A percentile compares a stretch with the other conserved stretches of the same genome.
phyloP scores from a whole-genome alignment of 2,329 filamentous ascomycete genomes.

The Parasarocladium wereldwijsianum region DNA sequence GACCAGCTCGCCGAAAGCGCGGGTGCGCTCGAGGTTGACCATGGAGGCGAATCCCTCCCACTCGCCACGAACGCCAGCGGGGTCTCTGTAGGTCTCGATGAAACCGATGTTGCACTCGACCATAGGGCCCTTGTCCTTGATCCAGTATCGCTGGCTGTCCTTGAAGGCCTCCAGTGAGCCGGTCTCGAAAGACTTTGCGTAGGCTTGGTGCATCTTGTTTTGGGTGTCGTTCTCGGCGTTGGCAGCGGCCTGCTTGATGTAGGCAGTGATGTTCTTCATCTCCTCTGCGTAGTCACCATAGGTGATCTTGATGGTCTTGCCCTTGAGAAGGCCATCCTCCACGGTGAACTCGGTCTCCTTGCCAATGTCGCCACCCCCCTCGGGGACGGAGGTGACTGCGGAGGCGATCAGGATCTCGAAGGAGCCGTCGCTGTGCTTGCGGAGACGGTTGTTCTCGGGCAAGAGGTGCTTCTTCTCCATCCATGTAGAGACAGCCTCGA shows the following conservation, averaged over 20 bases:
- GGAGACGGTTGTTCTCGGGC: constrained; percentile 62
- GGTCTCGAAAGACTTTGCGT: constrained; percentile 58
- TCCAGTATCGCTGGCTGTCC: constrained; percentile 68
- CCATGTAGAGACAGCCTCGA: constrained; percentile 56
- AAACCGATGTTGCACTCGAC: constrained; percentile 75
- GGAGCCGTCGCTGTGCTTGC: constrained; percentile 46
- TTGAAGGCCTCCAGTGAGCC: constrained; percentile 69
- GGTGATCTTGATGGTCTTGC: constrained; percentile 54
- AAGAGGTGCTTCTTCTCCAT: constrained; percentile 58
- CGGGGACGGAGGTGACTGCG: constrained; percentile 42
- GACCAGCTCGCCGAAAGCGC: constrained; percentile 75
- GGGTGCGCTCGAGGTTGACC: constrained; percentile 83
- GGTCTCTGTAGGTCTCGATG: constrained; percentile 75
- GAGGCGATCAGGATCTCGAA: constrained; percentile 68
- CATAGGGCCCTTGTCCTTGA: constrained; percentile 66
- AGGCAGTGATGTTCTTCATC: constrained; percentile 54
- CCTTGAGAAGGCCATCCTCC: constrained; percentile 42
- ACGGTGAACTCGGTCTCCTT: constrained; percentile 47
- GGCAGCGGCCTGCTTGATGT: constrained; percentile 52
- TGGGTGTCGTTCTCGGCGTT: constrained; percentile 62
- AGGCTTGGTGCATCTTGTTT: constrained; percentile 57
- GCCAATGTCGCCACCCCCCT: constrained; percentile 52
- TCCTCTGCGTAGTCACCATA: constrained; percentile 63
- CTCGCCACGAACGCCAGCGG: constrained; percentile 65
- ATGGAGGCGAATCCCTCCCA: constrained; percentile 77